Percentiles rank a stretch among this genome's conserved stretches.
These are phyloP conservation scores for Apiotrichum gamsii DNA, from an alignment of 1,284 basidiomycete genomes.

Conservation along the genomic window DNA sequence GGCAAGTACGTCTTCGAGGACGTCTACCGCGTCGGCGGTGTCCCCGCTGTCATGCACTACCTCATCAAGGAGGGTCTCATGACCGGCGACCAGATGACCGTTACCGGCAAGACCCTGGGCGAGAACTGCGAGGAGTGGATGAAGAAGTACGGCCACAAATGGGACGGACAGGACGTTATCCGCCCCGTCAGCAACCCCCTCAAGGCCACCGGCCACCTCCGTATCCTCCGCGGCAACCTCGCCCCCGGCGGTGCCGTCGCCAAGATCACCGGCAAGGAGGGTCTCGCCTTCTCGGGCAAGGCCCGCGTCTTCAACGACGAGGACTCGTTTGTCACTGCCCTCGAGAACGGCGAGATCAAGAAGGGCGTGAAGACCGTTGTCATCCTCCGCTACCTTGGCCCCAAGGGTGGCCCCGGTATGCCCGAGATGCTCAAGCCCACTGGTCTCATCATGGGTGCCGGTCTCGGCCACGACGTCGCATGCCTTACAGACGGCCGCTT, in stretches of 20 bases:
- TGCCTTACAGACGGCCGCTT: constrained; percentile 95
- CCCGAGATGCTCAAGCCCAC: constrained; percentile 79
- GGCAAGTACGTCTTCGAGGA: constrained; percentile 97
- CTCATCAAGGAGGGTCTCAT: constrained; percentile 80
- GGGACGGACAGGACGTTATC: constrained; percentile 71
- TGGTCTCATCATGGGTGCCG: constrained; percentile 86
- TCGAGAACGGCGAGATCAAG: constrained; percentile 77
- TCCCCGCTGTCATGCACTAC: constrained; percentile 67
- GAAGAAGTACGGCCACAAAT: constrained; percentile 68
- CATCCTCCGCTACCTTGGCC: constrained; percentile 90
- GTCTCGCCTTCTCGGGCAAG: constrained; percentile 60
- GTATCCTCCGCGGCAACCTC: constrained; percentile 83
- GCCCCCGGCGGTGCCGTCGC: constrained; percentile 87
- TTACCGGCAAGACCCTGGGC: constrained; percentile 87
- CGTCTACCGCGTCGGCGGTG: constrained; percentile 82
- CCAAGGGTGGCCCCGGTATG: constrained; percentile 89
- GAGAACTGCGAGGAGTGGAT: constrained; percentile 73
- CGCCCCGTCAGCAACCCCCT: constrained; percentile 73
- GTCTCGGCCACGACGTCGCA: constrained; percentile 81
- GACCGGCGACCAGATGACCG: constrained; percentile 83
- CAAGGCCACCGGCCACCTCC: constrained; percentile 82
- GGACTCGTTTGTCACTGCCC: constrained; percentile 73
- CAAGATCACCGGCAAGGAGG: constrained; percentile 96
- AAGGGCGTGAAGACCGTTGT: constrained; percentile 69
- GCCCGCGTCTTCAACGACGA: constrained; percentile 58